phyloP scores from a whole-genome alignment of 208 protist genomes.

The Novymonas esmeraldas region DNA sequence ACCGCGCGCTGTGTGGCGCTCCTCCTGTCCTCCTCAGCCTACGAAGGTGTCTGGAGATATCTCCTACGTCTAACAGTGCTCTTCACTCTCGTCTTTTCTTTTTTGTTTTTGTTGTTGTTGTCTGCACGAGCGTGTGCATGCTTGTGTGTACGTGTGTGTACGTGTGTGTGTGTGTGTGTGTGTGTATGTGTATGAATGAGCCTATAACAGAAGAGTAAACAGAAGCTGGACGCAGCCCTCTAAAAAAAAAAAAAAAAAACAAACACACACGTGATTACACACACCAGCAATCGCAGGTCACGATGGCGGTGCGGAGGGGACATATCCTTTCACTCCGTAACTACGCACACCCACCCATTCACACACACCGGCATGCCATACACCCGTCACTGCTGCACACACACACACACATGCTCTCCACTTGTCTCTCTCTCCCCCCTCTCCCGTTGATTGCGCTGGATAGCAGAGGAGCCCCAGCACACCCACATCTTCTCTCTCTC shows the following conservation, averaged over 20 bases:
- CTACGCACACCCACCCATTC: not conserved
- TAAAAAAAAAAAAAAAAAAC: not conserved
- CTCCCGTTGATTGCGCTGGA: not conserved
- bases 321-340: too few relatives aligned
- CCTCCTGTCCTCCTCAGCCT: too few relatives aligned
- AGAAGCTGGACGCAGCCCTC: too few relatives aligned
- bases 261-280: not conserved
- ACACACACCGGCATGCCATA: not conserved
- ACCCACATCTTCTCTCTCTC: too few relatives aligned
- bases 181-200: conserved; percentile 1
- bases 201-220: too few relatives aligned
- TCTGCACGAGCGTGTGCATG: not conserved
- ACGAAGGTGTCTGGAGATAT: too few relatives aligned
- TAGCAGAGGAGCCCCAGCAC: not conserved
- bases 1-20: too few relatives aligned
- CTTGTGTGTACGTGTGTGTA: conserved; percentile 1
- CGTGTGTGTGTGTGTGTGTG: conserved; percentile 2
- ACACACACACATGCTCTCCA: not conserved
- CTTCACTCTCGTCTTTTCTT: too few relatives aligned
- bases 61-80: too few relatives aligned
- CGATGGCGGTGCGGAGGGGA: not conserved
- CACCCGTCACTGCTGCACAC: not conserved
- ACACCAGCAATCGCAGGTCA: not conserved
- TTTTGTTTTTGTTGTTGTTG: too few relatives aligned
- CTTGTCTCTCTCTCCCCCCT: not conserved